Conservation (phyloP, 2,329 filamentous ascomycete species). For the Arthrobotrys entomopaga region DNA sequence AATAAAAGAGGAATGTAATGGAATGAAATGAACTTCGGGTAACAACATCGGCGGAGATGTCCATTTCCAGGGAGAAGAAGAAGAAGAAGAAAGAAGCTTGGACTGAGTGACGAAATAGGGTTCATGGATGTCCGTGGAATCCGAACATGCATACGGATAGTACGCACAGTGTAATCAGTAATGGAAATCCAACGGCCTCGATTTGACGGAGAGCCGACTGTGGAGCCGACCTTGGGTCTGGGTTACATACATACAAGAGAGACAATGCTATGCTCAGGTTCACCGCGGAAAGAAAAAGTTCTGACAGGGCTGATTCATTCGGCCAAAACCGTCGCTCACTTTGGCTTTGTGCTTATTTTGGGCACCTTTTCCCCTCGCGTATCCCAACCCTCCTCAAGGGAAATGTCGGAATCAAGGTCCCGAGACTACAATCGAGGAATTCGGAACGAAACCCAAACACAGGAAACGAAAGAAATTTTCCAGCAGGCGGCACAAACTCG, state of each 20-base stretch:
- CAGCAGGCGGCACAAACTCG: background rate
- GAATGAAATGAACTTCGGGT: background rate
- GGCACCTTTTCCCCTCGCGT: constrained; percentile 16
- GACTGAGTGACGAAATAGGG: background rate
- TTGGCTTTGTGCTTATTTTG: constrained; percentile 36
- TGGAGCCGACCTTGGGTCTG: no score
- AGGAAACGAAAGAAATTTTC: background rate
- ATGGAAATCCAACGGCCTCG: no score
- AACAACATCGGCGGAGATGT: background rate
- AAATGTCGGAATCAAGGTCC: constrained; percentile 31
- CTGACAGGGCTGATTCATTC: constrained; percentile 9
- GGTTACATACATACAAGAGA: background rate
- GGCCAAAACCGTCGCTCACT: constrained; percentile 34
- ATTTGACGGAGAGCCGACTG: no score
- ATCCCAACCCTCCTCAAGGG: constrained; percentile 9
- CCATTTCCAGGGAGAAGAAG: background rate
- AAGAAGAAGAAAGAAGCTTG: background rate
- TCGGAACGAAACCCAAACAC: no score
- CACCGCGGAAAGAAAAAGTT: constrained; percentile 23
- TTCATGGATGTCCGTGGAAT: background rate
- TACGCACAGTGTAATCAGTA: no score
- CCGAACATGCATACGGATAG: background rate
- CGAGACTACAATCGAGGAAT: no score
- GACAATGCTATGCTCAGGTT: constrained; percentile 5
- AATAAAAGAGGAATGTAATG: no score